Evolutionary conservation across 1,284 basidiomycete species (phyloP), one percentile per base, ranked within the genome.

Genomic region (Cronartium quercuum): DNA sequence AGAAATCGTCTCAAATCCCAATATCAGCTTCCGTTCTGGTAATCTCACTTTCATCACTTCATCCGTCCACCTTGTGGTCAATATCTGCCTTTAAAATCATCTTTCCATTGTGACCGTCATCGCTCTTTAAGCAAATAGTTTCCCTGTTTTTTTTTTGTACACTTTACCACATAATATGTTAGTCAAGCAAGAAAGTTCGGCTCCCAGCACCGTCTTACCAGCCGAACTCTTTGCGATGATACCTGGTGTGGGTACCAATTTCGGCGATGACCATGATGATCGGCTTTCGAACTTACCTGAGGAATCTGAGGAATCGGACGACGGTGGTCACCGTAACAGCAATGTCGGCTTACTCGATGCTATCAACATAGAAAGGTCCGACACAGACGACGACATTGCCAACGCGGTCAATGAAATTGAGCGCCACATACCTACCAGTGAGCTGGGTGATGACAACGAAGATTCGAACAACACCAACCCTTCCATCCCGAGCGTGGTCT

Each of bases 401-500:
- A 51, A 21, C 15, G 15, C 47, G 21, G 21, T 51, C 47, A 13
- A 51, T 21, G 47, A 21, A 51, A 51, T 51, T 21, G 47, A 51
- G 47, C 15, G 47, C 47, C 5, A 13, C 15, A 51, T 51, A 18
- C 47, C 47, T 21, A 13, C 3, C 5, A 51, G 47, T 21, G 15
- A 51, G 12, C 15, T 51, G 47, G 47, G 47, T 21, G 47, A 51
- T 21, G 47, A 51, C 21, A n/a, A n/a, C n/a, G 47, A 51, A 51
- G 21, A 51, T 21, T 2, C 12, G 47, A 21, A 51, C 47, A 51
- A 51, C 47, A 10, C 5, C 12, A 21, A 51, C 21, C 10, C 47
- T 21, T 18, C 10, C 47, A 51, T 51, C 21, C 70, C 62, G 1
- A 73, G 70, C 41, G 63, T 63, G 13, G 13, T 73, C 1, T 73